phyloP scores from a whole-genome alignment of 768 basidiomycete genomes.

The Postia placenta region DNA sequence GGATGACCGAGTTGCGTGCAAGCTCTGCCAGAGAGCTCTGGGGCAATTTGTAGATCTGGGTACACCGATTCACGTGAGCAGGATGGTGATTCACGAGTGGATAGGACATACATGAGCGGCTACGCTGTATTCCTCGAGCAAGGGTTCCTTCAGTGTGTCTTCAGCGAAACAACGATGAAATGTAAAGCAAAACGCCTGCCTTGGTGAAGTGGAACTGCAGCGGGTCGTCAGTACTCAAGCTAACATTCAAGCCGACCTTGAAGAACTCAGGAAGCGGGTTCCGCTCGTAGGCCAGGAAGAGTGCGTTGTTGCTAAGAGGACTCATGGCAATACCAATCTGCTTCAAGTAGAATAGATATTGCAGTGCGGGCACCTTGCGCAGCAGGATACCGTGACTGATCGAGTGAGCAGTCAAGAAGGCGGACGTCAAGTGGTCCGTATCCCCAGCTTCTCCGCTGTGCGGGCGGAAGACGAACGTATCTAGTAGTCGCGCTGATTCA shows the following conservation, averaged over 20 bases:
- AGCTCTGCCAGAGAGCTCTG: constrained; percentile 93
- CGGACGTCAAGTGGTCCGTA: constrained; percentile 93
- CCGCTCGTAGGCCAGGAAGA: constrained; percentile 94
- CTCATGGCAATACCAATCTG: constrained; percentile 99
- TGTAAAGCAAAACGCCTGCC: constrained; percentile 32
- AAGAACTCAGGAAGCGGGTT: constrained; percentile 98
- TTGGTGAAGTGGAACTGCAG: constrained; percentile 99
- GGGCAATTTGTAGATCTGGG: constrained; percentile 91
- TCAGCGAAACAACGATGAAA: neutral
- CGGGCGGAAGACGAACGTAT: constrained; percentile 94
- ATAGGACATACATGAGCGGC: constrained; percentile 79
- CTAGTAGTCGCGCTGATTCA: constrained; percentile 33
- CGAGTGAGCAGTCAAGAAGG: constrained; percentile 94
- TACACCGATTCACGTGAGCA: constrained; percentile 1
- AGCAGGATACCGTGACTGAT: constrained; percentile 99
- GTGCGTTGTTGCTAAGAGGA: constrained; percentile 94
- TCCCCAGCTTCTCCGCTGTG: constrained; percentile 98
- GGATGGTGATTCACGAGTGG: neutral
- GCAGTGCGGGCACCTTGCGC: constrained; percentile 94
- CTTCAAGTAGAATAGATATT: constrained; percentile 96
- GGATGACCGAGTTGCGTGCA: constrained; percentile 95
- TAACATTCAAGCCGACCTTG: constrained; percentile 92
- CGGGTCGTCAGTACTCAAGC: constrained; percentile 92
- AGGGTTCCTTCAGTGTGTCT: constrained; percentile 58
- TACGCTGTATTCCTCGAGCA: constrained; percentile 96